phyloP scores from a whole-genome alignment of 1,284 basidiomycete species.

The Pulveroboletus ridleyi region DNA sequence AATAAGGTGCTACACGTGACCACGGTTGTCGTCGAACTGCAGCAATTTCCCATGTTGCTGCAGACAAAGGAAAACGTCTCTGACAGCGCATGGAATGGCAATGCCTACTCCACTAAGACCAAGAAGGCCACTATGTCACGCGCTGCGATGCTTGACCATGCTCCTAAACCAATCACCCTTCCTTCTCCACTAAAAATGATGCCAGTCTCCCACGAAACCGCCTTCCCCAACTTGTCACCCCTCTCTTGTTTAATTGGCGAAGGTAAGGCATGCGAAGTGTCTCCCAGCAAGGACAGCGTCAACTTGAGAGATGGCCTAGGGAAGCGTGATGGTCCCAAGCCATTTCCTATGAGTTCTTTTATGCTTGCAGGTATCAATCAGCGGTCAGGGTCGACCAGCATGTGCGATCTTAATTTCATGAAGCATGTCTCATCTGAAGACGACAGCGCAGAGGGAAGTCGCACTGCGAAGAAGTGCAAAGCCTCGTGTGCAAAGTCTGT shows the following conservation, averaged over 20 bases:
- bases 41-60: constrained; percentile 33
- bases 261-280: constrained; percentile 23
- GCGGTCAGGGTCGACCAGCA: constrained; percentile 28
- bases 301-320: constrained; percentile 1
- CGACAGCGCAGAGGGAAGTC: constrained; percentile 37
- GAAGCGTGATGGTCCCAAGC: constrained; percentile 34
- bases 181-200: constrained; percentile 31
- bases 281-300: constrained; percentile 14
- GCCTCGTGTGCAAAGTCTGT: constrained; percentile 34
- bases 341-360: constrained; percentile 60
- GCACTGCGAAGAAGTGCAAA: constrained; percentile 43
- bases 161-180: constrained; percentile 24
- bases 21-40: no score
- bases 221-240: constrained; percentile 37
- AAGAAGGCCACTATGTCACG: constrained; percentile 26
- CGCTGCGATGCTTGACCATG: constrained; percentile 1
- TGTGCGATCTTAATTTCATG: constrained; percentile 25
- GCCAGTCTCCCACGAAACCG: constrained; percentile 14
- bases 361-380: constrained; percentile 44
- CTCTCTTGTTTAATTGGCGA: constrained; percentile 27
- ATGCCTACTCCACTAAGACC: constrained; percentile 19
- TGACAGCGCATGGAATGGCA: constrained; percentile 22
- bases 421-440: constrained; percentile 48
- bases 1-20: no score
- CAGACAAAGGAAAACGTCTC: constrained; percentile 33